A percentile compares a stretch with the other conserved stretches of the same genome.
phyloP scores from a whole-genome alignment of 371 early-diverging fungal genomes.

The Lichtheimia ramosa region DNA sequence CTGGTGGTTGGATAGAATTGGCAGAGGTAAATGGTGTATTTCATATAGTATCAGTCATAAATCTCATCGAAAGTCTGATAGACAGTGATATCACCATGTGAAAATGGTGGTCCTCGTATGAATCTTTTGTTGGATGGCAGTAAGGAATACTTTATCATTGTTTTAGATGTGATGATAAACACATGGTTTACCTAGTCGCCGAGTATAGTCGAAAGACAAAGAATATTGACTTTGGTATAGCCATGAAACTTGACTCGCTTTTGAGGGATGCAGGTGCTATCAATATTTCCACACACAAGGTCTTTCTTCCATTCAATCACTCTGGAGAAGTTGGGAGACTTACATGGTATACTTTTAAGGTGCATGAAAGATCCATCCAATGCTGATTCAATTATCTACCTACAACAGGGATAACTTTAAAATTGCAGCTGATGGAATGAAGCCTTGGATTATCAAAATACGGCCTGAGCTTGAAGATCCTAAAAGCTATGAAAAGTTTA shows the following conservation, averaged over 20 bases:
- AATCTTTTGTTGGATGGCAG: background rate
- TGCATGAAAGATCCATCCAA: too few relatives aligned
- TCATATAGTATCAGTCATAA: background rate
- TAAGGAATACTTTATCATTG: background rate
- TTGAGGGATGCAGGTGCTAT: slow-evolving; percentile 3
- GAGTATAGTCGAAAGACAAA: too few relatives aligned
- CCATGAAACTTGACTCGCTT: background rate
- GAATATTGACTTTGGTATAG: background rate
- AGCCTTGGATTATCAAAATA: too few relatives aligned
- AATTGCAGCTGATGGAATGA: too few relatives aligned
- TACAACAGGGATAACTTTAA: too few relatives aligned
- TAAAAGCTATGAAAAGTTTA: background rate
- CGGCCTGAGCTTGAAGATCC: too few relatives aligned
- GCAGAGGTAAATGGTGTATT: slow-evolving; percentile 13
- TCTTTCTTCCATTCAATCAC: slow-evolving; percentile 17
- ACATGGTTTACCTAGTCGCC: too few relatives aligned
- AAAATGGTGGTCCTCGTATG: background rate
- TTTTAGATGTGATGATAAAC: background rate
- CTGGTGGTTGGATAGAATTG: slow-evolving; percentile 43
- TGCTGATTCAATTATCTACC: too few relatives aligned
- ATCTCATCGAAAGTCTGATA: background rate
- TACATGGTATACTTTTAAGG: background rate
- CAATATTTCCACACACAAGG: background rate
- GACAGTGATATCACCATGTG: background rate
- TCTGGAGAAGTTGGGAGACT: slow-evolving; percentile 10